Conservation (phyloP, 495 filamentous ascomycete genomes). For the Penicillium nucicola region DNA sequence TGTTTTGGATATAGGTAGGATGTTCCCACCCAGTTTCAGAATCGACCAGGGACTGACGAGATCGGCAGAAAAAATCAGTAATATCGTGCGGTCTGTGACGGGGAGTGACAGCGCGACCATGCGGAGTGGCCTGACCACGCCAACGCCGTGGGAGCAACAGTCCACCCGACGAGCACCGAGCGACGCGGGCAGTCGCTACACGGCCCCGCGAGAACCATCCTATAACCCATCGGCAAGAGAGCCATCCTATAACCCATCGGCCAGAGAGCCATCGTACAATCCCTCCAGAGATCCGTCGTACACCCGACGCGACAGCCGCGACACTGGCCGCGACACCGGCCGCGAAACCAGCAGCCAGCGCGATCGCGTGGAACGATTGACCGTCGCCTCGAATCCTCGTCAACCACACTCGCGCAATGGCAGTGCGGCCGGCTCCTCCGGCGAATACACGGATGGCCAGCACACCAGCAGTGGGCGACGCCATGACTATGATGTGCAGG, state of each 20-base stretch:
- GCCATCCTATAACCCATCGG: slow-evolving; percentile 1
- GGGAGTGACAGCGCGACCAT: slow-evolving; percentile 54
- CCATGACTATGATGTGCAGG: slow-evolving; percentile 94
- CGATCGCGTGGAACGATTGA: slow-evolving; percentile 60
- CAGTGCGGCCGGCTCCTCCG: slow-evolving; percentile 71
- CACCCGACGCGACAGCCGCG: slow-evolving; percentile 55
- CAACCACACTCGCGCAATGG: slow-evolving; percentile 64
- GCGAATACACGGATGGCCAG: slow-evolving; percentile 68
- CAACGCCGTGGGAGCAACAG: slow-evolving; percentile 57
- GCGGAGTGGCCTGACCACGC: slow-evolving; percentile 51
- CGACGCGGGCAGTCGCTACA: slow-evolving; percentile 43
- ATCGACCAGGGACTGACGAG: slow-evolving; percentile 4
- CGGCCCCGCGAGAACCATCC: slow-evolving; percentile 9
- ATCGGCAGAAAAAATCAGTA: slow-evolving; percentile 84
- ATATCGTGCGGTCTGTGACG: slow-evolving; percentile 83
- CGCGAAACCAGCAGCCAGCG: slow-evolving; percentile 52
- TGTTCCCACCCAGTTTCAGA: not conserved
- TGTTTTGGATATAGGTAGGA: slow-evolving; percentile 89
- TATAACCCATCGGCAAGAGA: slow-evolving; percentile 2
- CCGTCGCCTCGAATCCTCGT: slow-evolving; percentile 37
- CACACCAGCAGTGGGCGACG: slow-evolving; percentile 52
- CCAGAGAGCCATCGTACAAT: not conserved
- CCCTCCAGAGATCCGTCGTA: slow-evolving; percentile 20
- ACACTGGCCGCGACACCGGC: no score
- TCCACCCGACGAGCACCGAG: slow-evolving; percentile 46